Percentiles rank a stretch among this genome's conserved stretches.
phyloP scores from a whole-genome alignment of 192 early-diverging fungal genomes.

The Lobulomyces angularis region DNA sequence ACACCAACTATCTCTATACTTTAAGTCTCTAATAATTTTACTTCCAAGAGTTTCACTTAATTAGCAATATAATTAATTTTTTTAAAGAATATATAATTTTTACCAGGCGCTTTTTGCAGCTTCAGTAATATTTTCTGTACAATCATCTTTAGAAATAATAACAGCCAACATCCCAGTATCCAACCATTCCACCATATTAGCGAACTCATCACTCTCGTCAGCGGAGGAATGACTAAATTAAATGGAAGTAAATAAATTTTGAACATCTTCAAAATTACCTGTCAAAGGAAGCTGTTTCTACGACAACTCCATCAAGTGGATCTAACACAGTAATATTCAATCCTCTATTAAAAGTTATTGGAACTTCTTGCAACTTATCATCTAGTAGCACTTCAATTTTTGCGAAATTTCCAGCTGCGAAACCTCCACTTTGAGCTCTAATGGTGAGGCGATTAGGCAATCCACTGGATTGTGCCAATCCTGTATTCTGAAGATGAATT shows the following conservation, averaged over 20 bases:
- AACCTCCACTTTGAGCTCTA: constrained; percentile 59
- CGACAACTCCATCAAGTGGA: constrained; percentile 48
- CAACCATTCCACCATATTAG: constrained; percentile 49
- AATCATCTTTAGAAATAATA: constrained; percentile 59
- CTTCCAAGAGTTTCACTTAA: constrained; percentile 57
- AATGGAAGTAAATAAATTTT: no score
- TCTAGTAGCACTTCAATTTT: constrained; percentile 41
- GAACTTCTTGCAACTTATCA: constrained; percentile 27
- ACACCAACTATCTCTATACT: constrained; percentile 71
- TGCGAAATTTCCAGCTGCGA: constrained; percentile 60
- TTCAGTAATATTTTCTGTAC: constrained; percentile 50
- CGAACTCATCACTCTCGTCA: constrained; percentile 52
- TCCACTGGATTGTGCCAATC: constrained; percentile 17
- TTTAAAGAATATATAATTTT: no score
- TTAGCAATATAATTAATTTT: no score
- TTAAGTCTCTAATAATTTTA: constrained; percentile 31
- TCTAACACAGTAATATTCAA: constrained; percentile 68
- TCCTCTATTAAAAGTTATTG: constrained; percentile 48
- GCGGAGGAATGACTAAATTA: no score
- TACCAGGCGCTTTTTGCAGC: constrained; percentile 39
- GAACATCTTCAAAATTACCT: constrained; percentile 51
- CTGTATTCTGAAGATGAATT: not conserved
- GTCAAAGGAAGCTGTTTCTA: constrained; percentile 62
- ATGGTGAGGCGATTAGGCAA: constrained; percentile 37
- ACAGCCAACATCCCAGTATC: constrained; percentile 55